Percentiles rank a stretch among this genome's conserved stretches.
These are phyloP conservation scores for Boletellus ananiceps DNA, from an alignment of 768 basidiomycete genomes.

Conservation along the genomic window DNA sequence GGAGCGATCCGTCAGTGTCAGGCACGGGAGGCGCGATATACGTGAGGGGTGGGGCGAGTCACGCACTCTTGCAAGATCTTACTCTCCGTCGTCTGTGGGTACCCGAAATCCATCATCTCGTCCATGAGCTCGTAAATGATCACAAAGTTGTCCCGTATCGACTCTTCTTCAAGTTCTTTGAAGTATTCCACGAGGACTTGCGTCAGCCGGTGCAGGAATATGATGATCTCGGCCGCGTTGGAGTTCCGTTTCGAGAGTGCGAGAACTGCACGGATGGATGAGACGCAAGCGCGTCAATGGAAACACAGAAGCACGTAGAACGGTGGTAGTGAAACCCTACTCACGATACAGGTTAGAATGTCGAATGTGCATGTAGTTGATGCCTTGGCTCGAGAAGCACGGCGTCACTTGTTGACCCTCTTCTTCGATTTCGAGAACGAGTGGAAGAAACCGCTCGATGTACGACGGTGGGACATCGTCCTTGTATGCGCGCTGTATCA, in stretches of 20 bases:
- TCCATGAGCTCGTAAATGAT: constrained; percentile 98
- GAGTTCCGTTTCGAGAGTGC: constrained; percentile 94
- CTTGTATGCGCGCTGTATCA: constrained; percentile 94
- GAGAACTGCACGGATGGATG: constrained; percentile 54
- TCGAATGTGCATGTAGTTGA: constrained; percentile 98
- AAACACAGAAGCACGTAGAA: background rate
- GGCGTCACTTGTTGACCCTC: constrained; percentile 95
- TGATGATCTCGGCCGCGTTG: constrained; percentile 93
- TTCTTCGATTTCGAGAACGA: constrained; percentile 94
- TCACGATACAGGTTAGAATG: constrained; percentile 95
- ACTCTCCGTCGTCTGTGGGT: constrained; percentile 97
- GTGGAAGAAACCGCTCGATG: constrained; percentile 90
- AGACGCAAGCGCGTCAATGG: background rate
- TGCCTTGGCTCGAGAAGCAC: constrained; percentile 89
- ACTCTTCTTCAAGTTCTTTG: constrained; percentile 99
- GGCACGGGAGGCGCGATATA: background rate
- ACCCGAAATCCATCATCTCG: constrained; percentile 99
- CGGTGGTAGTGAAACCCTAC: constrained; percentile 19
- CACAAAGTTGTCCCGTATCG: constrained; percentile 98
- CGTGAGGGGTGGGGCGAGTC: background rate
- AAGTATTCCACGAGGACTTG: constrained; percentile 97
- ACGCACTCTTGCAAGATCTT: constrained; percentile 95
- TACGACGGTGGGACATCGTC: constrained; percentile 90
- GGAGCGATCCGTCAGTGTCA: background rate
- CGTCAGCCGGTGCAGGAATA: constrained; percentile 91